Conservation (phyloP, 805 yeast species). For the Metschnikowia corniflorae region DNA sequence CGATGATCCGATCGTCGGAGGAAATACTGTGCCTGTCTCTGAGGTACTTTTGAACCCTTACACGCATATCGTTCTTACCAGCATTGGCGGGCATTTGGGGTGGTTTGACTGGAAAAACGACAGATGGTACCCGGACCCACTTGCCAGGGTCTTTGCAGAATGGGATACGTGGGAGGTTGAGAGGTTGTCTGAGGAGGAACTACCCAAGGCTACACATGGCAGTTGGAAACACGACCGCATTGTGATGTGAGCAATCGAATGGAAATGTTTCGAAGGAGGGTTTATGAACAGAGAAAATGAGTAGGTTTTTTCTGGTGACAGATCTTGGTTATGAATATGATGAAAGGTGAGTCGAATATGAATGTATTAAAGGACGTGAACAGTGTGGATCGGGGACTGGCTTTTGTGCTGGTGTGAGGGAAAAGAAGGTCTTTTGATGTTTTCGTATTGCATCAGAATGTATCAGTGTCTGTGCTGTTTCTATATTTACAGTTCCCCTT, state of each 20-base stretch:
- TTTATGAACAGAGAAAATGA: too few relatives aligned
- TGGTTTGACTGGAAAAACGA: conserved; percentile 34
- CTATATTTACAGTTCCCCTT: too few relatives aligned
- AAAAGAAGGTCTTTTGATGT: too few relatives aligned
- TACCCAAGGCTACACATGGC: conserved; percentile 29
- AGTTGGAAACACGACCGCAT: conserved; percentile 36
- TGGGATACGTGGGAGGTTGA: conserved; percentile 28
- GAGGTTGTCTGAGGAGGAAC: conserved; percentile 8
- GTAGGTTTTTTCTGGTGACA: not conserved
- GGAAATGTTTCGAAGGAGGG: not conserved
- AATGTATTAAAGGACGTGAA: too few relatives aligned
- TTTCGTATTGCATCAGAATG: too few relatives aligned
- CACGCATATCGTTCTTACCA: conserved; percentile 52
- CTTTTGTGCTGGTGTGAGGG: too few relatives aligned
- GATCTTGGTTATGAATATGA: too few relatives aligned
- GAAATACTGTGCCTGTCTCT: conserved; percentile 47
- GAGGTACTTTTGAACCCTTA: conserved; percentile 57
- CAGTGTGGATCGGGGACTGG: too few relatives aligned
- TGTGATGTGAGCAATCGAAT: conserved; percentile 2
- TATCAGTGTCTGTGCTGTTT: too few relatives aligned
- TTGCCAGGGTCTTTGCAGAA: conserved; percentile 32
- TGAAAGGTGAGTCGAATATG: too few relatives aligned
- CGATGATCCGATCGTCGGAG: conserved; percentile 67
- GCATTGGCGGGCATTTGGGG: conserved; percentile 71
- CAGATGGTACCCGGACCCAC: conserved; percentile 40